Base-by-base conservation (phyloP, 2,329 filamentous ascomycete species). In the Ilyonectria robusta region DNA sequence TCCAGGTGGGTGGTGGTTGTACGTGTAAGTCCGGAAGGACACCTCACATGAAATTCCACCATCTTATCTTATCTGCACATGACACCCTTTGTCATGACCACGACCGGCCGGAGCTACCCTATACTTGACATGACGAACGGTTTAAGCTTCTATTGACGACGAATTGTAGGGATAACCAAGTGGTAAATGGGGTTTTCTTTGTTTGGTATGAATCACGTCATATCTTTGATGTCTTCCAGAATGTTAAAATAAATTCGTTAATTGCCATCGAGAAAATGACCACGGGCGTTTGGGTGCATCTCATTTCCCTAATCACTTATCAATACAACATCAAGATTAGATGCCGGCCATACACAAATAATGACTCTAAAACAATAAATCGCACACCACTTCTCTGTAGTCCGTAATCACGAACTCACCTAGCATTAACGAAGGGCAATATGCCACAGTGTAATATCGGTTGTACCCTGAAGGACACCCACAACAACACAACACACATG, bases 21-120 rank as follows among this genome's bases (percentile, higher is more conserved):
- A 62, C 23, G n/a, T 65, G 62, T 59, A 65, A 56, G 54, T 59
- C 69, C 56, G 54, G 65, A 70, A 79, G 78, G 78, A 79, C 78
- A 79, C 78, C 72, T 79, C 70, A 70, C 71, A 73, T 68, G 68
- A 76, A 75, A 69, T 61, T 61, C 44, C 23, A 42, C 40, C n/a
- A 42, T 42, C 23, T 57, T 64, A 63, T 67, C 73, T 81, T 80
- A 81, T 80, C 79, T 44, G 68, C 79, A 80, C 78, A 76, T 80
- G 78, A 80, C 75, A 65, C 65, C 71, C 62, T 33, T 70, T 40
- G 60, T 26, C 59, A 50, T 23, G 17, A 70, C 62, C 26, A 35
- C 19, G 53, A 37, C 26, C 21, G 4, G 6, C 17, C 21, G 4
- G 6, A 17, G 17, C 60, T 73, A 73, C 73, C 73, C 73, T 75